phyloP scores from a whole-genome alignment of 441 rosid species.

The Eruca vesicaria region DNA sequence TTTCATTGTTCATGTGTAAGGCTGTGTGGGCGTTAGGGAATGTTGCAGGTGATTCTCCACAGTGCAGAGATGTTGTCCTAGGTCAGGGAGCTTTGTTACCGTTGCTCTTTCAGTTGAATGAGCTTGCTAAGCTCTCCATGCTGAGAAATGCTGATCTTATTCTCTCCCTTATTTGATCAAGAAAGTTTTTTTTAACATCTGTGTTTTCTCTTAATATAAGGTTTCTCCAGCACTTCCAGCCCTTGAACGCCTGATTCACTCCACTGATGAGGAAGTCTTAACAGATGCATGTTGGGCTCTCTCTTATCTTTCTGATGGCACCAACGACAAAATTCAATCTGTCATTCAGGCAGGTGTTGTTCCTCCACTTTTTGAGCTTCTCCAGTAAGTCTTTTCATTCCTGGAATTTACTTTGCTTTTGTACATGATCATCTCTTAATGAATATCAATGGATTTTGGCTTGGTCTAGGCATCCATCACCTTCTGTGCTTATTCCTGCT shows the following conservation, averaged over 20 bases:
- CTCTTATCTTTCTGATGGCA: slow-evolving; percentile 69
- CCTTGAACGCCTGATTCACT: slow-evolving; percentile 57
- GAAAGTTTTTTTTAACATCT: not conserved
- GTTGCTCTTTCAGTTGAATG: slow-evolving; percentile 59
- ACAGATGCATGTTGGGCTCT: slow-evolving; percentile 78
- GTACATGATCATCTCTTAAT: not conserved
- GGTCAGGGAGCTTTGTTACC: slow-evolving; percentile 55
- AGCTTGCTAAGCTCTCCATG: slow-evolving; percentile 67
- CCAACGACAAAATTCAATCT: slow-evolving; percentile 71
- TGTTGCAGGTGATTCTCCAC: slow-evolving; percentile 72
- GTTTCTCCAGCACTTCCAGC: slow-evolving; percentile 65
- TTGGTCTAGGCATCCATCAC: slow-evolving; percentile 54
- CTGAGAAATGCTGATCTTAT: slow-evolving; percentile 52
- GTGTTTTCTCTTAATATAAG: slow-evolving; percentile 27
- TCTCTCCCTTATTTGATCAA: not conserved
- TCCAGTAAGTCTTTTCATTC: slow-evolving; percentile 45
- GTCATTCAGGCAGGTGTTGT: slow-evolving; percentile 69
- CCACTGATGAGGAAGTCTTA: slow-evolving; percentile 66
- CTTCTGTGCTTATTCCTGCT: slow-evolving; percentile 71
- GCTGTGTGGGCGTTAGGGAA: slow-evolving; percentile 78
- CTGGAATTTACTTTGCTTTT: not conserved
- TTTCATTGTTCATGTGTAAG: slow-evolving; percentile 21
- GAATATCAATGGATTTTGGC: not conserved
- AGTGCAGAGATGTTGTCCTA: slow-evolving; percentile 65
- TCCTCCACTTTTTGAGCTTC: slow-evolving; percentile 58